Base-by-base conservation (phyloP, 2,329 filamentous ascomycete species). In the Amylocarpus encephaloides region DNA sequence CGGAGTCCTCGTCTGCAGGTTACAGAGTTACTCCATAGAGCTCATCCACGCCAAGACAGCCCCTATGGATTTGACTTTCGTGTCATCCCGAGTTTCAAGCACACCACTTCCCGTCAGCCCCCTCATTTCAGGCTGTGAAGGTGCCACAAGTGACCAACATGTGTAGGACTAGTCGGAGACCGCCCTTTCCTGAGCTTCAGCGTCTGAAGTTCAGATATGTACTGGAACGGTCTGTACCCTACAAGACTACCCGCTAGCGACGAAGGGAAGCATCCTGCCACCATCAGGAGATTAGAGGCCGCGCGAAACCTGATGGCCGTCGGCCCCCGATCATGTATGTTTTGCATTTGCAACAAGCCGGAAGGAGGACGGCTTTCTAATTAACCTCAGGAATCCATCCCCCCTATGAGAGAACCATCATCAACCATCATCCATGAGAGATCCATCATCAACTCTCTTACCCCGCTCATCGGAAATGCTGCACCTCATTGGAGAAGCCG, bases 51-150 rank as follows among this genome's bases (percentile, higher is more conserved):
- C 52, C 50, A 55, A 26, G 22, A 26, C 4, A 7, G 22, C 4
- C 4, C 7, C 41, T 52, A 35, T 36, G 39, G 43, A 51, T 54
- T 43, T 48, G 40, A 48, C 41, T 22, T 47, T 40, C 50, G 57
- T 57, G 54, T 57, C 58, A 58, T 56, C 54, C 43, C 40, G 40
- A 46, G 57, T 59, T 59, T 59, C 55, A 57, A 55, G 49, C 48
- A 53, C 59, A 58, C 53, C 57, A 58, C 40, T 47, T 51, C 35
- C 43, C 46, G 46, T 53, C 55, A 55, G 53, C 54, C 54, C 51
- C 50, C 55, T 44, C 43, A 54, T 26, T 44, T 53, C 51, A 53
- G 48, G 51, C 46, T 34, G 39, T 48, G 43, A 35, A 36, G 38
- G 50, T 50, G 43, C n/a, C n/a, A n/a, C n/a, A n/a, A n/a, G n/a